phyloP scores from a whole-genome alignment of 768 basidiomycete species.

The Rhizopogon vesiculosus region DNA sequence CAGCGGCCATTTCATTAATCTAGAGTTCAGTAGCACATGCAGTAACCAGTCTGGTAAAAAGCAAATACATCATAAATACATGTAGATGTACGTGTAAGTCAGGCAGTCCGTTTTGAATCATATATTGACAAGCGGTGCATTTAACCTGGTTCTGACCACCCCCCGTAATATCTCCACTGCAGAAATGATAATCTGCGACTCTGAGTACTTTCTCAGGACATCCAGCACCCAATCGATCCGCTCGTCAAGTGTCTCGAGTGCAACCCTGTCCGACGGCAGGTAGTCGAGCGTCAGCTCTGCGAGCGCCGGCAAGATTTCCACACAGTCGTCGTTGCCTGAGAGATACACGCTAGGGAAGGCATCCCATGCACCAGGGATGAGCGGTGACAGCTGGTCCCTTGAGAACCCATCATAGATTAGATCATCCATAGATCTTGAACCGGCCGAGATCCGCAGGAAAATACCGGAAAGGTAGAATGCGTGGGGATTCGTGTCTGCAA shows the following conservation, averaged over 20 bases:
- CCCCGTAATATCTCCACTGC: neutral
- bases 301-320: neutral
- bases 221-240: neutral
- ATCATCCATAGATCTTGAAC: neutral
- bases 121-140: neutral
- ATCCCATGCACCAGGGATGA: neutral
- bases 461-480: neutral
- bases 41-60: too few relatives aligned
- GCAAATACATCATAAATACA: neutral
- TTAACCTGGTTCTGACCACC: neutral
- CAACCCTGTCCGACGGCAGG: neutral
- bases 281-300: neutral
- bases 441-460: neutral
- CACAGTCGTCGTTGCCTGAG: neutral
- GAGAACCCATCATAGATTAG: neutral
- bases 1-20: neutral
- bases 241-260: neutral
- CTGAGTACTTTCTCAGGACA: slow-evolving; percentile 1
- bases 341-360: neutral
- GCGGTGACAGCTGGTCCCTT: neutral
- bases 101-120: neutral
- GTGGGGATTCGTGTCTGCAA: neutral
- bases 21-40: too few relatives aligned
- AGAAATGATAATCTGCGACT: neutral
- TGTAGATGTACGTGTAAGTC: neutral